Evolutionary conservation across 2,329 filamentous ascomycete species (phyloP).

Genomic region (Colletotrichum gloeosporioides): DNA sequence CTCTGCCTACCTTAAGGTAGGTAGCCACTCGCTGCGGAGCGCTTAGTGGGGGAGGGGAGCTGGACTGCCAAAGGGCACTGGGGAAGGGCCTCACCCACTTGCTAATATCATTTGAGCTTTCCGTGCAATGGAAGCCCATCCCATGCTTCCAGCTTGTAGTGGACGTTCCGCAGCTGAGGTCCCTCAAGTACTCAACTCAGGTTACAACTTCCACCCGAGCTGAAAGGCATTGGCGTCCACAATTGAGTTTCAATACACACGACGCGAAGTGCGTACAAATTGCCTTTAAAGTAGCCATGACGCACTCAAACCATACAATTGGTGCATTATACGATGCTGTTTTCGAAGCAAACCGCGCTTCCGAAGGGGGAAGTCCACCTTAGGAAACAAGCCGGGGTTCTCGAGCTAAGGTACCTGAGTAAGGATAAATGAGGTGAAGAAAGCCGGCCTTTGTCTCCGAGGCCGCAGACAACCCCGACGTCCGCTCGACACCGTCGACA

Average conservation of each 20-base stretch:
- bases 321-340: background rate
- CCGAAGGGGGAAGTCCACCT: background rate
- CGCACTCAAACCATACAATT: background rate
- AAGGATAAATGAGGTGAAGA: background rate
- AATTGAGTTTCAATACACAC: background rate
- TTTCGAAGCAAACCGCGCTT: background rate
- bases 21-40: background rate
- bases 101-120: background rate
- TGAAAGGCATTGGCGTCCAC: background rate
- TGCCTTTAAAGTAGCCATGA: background rate
- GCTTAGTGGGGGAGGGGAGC: background rate
- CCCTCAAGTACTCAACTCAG: background rate
- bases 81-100: background rate
- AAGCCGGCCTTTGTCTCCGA: background rate
- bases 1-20: background rate
- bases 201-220: background rate
- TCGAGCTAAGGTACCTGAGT: background rate
- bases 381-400: background rate
- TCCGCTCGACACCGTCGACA: background rate
- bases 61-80: background rate
- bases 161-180: background rate
- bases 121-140: background rate
- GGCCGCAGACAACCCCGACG: background rate
- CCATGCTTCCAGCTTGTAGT: background rate
- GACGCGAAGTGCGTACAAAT: background rate